Evolutionary conservation across 208 protist genomes (phyloP).

Genomic region (Leishmania martiniquensis): DNA sequence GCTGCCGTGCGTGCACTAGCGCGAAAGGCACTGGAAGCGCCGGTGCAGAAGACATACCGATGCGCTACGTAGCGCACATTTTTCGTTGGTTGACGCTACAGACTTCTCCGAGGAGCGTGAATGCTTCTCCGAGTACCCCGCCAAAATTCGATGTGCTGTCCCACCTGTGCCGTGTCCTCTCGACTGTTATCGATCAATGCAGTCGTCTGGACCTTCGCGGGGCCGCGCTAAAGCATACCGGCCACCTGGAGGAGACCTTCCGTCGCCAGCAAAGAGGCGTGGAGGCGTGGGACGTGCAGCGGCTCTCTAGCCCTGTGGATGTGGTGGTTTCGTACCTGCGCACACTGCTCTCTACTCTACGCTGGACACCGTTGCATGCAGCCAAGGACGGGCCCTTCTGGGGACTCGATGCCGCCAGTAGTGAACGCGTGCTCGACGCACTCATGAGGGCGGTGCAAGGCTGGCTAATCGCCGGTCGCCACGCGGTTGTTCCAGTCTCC

Average conservation of each 20-base stretch:
- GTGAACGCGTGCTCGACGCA: conserved; percentile 32
- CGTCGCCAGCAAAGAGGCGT: conserved; percentile 15
- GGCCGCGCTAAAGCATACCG: conserved; percentile 49
- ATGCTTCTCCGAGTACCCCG: background rate
- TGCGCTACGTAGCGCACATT: conserved; percentile 14
- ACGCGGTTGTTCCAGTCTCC: conserved; percentile 44
- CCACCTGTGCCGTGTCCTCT: conserved; percentile 29
- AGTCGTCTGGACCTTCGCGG: conserved; percentile 58
- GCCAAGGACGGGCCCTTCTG: conserved; percentile 35
- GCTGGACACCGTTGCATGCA: conserved; percentile 13
- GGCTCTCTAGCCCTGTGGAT: conserved; percentile 38
- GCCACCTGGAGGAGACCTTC: conserved; percentile 48
- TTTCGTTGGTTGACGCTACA: conserved; percentile 27
- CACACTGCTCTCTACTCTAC: conserved; percentile 37
- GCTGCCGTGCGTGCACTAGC: background rate
- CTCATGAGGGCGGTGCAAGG: conserved; percentile 32
- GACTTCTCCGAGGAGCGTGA: background rate
- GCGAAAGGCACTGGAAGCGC: background rate
- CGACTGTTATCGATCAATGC: conserved; percentile 45
- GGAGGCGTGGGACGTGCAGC: conserved; percentile 8
- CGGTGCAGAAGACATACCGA: conserved; percentile 11
- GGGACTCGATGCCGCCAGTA: conserved; percentile 28
- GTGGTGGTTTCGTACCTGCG: conserved; percentile 55
- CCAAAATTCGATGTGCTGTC: conserved; percentile 15
- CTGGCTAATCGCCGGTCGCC: conserved; percentile 55